Base-by-base conservation (phyloP, 2,329 filamentous ascomycete genomes). In the Talaromyces sp. region DNA sequence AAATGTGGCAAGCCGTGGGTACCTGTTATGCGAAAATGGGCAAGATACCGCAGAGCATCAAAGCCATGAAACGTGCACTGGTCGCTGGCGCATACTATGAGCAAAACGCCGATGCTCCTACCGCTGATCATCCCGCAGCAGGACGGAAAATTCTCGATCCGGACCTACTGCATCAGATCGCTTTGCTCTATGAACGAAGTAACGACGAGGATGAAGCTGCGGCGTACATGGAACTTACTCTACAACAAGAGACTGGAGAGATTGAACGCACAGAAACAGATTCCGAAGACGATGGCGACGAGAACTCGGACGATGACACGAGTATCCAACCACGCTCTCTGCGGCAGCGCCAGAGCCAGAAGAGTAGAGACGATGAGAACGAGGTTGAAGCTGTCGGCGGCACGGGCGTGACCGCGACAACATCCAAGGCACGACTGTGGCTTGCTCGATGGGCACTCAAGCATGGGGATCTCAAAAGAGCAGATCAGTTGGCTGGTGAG, bases 1-100 rank as follows among this genome's bases (percentile, higher is more conserved):
- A 98, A 76, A 96, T 99, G 91, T 99, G 95, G 95, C 90, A 95
- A 80, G 95, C 95, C 0, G 92, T 99, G 5, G 95, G 91, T 9
- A 90, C 90, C 37, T 97, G 93, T 73, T 88, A 96, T 66, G 89
- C 93, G 65, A 93, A 93, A 73, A 96, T 97, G 83, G 89, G 88
- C 59, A 87, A 93, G 61, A 82, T 91, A 58, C 84, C 88, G n/a
- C 93, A 97, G 69, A 93, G 92, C 33, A 97, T 99, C 75, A 95
- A 96, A 71, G 92, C 95, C 0, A 86, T 96, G 69, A 99, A 99
- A 74, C 89, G 95, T 40, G 95, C 95, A 0, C 80, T 99, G 7
- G 85, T 95, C 1, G 92, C 93, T 1, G 92, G 96, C 60, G 91
- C 89, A 58, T 93, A 93, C 73, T 93, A 93, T 72, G 91, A 95